Conservation (phyloP, 371 early-diverging fungal species). For the Dentiscutata heterogama region DNA sequence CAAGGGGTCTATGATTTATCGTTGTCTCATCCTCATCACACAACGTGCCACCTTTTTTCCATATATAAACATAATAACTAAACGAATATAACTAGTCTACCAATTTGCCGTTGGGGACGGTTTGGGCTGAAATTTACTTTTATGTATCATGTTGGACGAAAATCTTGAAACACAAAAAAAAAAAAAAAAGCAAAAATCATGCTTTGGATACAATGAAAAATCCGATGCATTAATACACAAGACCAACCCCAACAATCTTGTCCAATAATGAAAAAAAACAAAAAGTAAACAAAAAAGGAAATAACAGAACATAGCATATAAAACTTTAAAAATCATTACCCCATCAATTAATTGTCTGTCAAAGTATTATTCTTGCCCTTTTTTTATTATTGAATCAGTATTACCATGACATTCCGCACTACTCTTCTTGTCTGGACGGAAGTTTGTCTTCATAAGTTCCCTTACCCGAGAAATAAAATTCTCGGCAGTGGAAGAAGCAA, state of each 20-base stretch:
- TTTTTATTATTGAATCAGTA: slow-evolving; percentile 13
- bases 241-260: slow-evolving; percentile 30
- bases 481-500: neutral
- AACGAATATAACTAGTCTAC: neutral
- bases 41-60: neutral
- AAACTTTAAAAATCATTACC: slow-evolving; percentile 16
- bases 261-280: slow-evolving; percentile 16
- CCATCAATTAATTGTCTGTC: neutral
- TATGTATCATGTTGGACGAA: slow-evolving; percentile 17
- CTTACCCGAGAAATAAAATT: slow-evolving; percentile 2
- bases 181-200: neutral
- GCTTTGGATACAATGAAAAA: slow-evolving; percentile 33
- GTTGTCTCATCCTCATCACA: neutral
- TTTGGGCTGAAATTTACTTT: slow-evolving; percentile 26
- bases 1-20: no score
- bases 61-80: neutral
- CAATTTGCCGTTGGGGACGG: neutral
- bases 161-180: slow-evolving; percentile 23
- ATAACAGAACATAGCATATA: slow-evolving; percentile 17
- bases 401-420: neutral
- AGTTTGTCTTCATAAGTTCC: slow-evolving; percentile 10
- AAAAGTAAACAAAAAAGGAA: neutral
- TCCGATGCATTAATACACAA: slow-evolving; percentile 11
- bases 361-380: neutral
- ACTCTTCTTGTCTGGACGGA: neutral